phyloP scores from a whole-genome alignment of 1,139 yeast species.

The Blastobotrys illinoisensis region DNA sequence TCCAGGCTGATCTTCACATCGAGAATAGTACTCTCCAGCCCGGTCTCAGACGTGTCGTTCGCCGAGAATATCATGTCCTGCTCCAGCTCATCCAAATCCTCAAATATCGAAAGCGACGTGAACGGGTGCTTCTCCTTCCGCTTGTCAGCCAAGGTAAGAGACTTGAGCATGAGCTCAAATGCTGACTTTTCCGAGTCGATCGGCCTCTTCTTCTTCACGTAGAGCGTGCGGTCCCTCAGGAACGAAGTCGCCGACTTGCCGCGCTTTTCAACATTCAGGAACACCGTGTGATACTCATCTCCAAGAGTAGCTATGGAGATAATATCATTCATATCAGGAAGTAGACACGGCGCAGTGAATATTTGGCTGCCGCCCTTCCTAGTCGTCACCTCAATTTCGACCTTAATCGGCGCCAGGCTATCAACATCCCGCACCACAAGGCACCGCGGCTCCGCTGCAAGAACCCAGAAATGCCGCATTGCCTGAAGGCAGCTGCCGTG shows the following conservation, averaged over 20 bases:
- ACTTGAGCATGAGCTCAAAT: conserved; percentile 2
- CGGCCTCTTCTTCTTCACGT: conserved; percentile 1
- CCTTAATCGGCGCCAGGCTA: conserved; percentile 37
- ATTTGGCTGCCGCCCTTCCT: conserved; percentile 37
- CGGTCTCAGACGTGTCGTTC: conserved; percentile 3
- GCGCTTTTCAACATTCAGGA: conserved; percentile 33
- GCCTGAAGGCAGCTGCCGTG: conserved; percentile 72
- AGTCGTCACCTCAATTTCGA: conserved; percentile 43
- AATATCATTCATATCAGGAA: conserved; percentile 57
- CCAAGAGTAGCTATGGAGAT: conserved; percentile 40
- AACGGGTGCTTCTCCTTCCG: not conserved
- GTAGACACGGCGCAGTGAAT: conserved; percentile 54
- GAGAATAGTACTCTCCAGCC: conserved; percentile 39
- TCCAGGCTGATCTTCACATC: conserved; percentile 54
- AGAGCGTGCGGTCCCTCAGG: not conserved
- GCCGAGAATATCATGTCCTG: conserved; percentile 9
- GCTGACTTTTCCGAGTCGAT: conserved; percentile 1
- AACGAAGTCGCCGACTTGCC: not conserved
- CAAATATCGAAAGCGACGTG: not conserved
- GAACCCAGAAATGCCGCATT: conserved; percentile 84
- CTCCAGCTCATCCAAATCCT: conserved; percentile 7
- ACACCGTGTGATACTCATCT: conserved; percentile 42
- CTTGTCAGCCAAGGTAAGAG: not conserved
- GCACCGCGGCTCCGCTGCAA: conserved; percentile 78
- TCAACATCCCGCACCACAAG: conserved; percentile 66